phyloP scores from a whole-genome alignment of 2,329 filamentous ascomycete genomes.

The Tolypocladium amazonense region DNA sequence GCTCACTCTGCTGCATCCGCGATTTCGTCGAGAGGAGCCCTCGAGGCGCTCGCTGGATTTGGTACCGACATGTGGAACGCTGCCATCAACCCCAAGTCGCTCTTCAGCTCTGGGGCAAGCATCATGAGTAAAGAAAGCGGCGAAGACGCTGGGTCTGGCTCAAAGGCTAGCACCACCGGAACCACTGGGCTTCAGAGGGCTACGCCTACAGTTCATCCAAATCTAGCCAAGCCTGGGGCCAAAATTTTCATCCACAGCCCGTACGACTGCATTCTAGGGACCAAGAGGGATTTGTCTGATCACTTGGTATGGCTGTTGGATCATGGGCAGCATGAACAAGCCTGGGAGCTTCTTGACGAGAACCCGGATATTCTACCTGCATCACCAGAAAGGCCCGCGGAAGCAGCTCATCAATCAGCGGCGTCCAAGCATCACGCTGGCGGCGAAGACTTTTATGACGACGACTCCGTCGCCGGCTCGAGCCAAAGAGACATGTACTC shows the following conservation, averaged over 20 bases:
- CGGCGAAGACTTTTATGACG: conserved; percentile 64
- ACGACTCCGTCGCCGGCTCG: conserved; percentile 45
- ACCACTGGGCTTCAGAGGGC: conserved; percentile 15
- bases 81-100: conserved; percentile 72
- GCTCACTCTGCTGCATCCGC: conserved; percentile 57
- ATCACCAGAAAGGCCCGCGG: conserved; percentile 25
- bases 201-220: conserved; percentile 35
- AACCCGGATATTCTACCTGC: conserved; percentile 62
- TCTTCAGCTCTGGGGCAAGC: conserved; percentile 82
- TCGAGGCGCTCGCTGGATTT: conserved; percentile 65
- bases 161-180: conserved; percentile 26
- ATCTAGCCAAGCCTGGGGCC: conserved; percentile 43
- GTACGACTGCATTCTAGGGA: conserved; percentile 89
- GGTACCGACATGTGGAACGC: conserved; percentile 81
- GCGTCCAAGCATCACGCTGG: conserved; percentile 28
- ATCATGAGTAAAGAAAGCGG: conserved; percentile 52
- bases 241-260: conserved; percentile 93
- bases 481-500: conserved; percentile 49
- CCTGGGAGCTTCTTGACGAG: conserved; percentile 82
- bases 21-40: conserved; percentile 54
- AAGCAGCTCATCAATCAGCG: conserved; percentile 29
- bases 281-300: conserved; percentile 76
- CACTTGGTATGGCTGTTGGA: conserved; percentile 80
- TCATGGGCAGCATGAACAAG: conserved; percentile 68
- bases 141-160: conserved; percentile 42